phyloP scores from a whole-genome alignment of 192 early-diverging fungal genomes.

The Coemansia sp. region DNA sequence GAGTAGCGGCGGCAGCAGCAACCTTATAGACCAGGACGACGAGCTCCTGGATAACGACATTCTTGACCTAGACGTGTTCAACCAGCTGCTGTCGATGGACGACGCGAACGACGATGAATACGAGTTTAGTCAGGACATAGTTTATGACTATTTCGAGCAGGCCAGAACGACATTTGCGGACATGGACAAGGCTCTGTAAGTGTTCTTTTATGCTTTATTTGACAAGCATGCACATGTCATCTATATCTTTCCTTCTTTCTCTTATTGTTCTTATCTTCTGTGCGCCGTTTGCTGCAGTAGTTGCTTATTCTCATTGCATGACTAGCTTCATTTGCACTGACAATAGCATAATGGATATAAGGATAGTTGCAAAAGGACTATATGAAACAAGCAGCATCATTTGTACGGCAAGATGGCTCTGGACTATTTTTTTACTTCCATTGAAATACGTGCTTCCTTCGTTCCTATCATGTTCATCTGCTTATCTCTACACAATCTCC shows the following conservation, averaged over 20 bases:
- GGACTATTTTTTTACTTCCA: too few relatives aligned
- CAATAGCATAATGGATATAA: neutral
- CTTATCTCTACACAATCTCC: neutral
- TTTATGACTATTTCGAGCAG: constrained; percentile 83
- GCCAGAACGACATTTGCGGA: constrained; percentile 74
- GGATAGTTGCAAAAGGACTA: neutral
- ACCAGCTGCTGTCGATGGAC: constrained; percentile 91
- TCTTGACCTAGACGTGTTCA: constrained; percentile 79
- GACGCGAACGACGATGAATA: constrained; percentile 88
- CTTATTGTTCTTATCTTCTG: neutral
- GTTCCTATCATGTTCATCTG: neutral
- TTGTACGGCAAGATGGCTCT: neutral
- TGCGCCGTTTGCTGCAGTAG: neutral
- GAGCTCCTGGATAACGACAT: constrained; percentile 59
- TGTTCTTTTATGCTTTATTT: constrained; percentile 10
- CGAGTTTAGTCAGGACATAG: constrained; percentile 70
- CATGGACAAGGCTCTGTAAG: constrained; percentile 69
- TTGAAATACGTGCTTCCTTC: too few relatives aligned
- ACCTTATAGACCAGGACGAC: constrained; percentile 31
- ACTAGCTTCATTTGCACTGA: neutral
- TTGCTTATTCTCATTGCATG: neutral
- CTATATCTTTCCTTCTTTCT: too few relatives aligned
- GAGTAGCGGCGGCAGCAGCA: neutral
- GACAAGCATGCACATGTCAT: neutral
- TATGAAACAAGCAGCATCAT: neutral